phyloP scores from a whole-genome alignment of 768 basidiomycete species.

The Boletus rufocinnamomeus region DNA sequence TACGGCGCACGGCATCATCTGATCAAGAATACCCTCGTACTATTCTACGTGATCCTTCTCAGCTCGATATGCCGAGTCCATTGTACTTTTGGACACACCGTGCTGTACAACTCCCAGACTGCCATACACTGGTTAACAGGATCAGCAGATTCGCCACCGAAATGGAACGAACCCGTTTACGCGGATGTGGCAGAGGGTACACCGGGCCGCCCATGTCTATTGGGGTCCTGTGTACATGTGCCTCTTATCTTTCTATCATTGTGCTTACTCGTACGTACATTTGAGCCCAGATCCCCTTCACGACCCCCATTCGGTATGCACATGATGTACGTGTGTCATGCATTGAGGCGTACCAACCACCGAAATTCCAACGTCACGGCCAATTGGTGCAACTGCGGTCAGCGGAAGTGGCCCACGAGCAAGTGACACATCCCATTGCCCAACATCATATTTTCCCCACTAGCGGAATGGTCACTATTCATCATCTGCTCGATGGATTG shows the following conservation, averaged over 20 bases:
- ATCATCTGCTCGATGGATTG: neutral
- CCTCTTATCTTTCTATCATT: conserved; percentile 16
- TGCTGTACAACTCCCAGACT: conserved; percentile 6
- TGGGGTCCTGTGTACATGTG: conserved; percentile 23
- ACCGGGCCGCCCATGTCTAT: conserved; percentile 8
- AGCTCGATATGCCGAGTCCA: neutral
- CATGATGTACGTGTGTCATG: conserved; percentile 12
- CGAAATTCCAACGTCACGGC: neutral
- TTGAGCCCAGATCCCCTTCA: conserved; percentile 10
- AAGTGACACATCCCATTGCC: neutral
- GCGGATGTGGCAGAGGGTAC: conserved; percentile 20
- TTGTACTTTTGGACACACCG: neutral
- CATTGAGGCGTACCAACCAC: conserved; percentile 2
- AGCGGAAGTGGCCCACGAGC: neutral
- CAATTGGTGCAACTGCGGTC: neutral
- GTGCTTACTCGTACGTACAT: conserved; percentile 19
- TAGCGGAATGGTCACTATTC: neutral
- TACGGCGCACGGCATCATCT: neutral
- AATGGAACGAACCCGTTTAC: neutral
- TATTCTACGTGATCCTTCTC: neutral
- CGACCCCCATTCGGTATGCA: conserved; percentile 3
- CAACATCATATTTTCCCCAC: neutral
- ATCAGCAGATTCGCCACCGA: neutral
- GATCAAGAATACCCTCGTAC: conserved; percentile 7
- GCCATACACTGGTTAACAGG: neutral